Percentiles rank a stretch among this genome's conserved stretches.
These are phyloP conservation scores for Globisporangium recalcitrans DNA, from an alignment of 352 stramenopile species.

Conservation along the genomic window DNA sequence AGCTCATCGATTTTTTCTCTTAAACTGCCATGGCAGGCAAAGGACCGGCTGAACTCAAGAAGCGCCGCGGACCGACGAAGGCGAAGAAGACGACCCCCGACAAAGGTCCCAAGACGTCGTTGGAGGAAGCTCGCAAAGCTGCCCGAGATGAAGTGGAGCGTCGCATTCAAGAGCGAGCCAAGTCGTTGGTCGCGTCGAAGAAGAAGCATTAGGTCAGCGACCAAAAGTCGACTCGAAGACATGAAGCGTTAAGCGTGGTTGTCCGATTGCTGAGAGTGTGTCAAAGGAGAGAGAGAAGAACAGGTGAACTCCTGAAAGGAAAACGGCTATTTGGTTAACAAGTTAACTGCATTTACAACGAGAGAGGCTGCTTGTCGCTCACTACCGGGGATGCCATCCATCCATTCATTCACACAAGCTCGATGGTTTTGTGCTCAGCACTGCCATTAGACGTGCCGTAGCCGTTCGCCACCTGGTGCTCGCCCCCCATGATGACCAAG, in stretches of 20 bases:
- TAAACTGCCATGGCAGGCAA: slow-evolving; percentile 24
- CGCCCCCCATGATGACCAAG: slow-evolving; percentile 5
- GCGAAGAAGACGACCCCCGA: slow-evolving; percentile 19
- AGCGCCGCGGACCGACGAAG: slow-evolving; percentile 44
- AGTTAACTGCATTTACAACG: not conserved
- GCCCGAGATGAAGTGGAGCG: slow-evolving; percentile 71
- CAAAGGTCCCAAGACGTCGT: slow-evolving; percentile 36
- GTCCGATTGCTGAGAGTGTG: not conserved
- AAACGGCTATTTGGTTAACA: not conserved
- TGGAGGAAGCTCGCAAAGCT: slow-evolving; percentile 57
- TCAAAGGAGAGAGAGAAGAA: not conserved
- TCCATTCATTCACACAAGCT: not conserved
- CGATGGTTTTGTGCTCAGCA: not conserved
- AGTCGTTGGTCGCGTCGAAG: slow-evolving; percentile 46
- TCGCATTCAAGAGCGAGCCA: slow-evolving; percentile 59
- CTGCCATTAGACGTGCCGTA: not conserved
- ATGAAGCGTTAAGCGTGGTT: not conserved
- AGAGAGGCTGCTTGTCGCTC: not conserved
- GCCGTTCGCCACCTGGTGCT: not conserved
- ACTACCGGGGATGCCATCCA: not conserved
- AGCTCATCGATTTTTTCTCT: too few relatives aligned
- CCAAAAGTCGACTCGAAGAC: not conserved
- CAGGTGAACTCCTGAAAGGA: not conserved
- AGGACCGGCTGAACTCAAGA: slow-evolving; percentile 23
- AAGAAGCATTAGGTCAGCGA: slow-evolving; percentile 51